Evolutionary conservation across 345 rosid genomes (phyloP).

Genomic region (Bruguiera parviflora): DNA sequence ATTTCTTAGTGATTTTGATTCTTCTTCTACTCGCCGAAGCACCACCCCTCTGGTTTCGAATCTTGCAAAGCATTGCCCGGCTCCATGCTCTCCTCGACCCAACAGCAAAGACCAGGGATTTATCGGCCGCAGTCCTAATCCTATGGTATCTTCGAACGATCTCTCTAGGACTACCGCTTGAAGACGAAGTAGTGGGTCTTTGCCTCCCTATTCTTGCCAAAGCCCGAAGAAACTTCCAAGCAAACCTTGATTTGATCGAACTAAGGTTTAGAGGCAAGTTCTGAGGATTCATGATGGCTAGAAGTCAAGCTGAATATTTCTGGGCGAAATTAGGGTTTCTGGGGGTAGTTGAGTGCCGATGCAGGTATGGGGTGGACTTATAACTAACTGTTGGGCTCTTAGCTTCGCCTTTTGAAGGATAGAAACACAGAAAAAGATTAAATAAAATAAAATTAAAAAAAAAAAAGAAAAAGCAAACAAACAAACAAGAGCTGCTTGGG

Average conservation of each 20-base stretch:
- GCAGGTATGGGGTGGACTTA: neutral
- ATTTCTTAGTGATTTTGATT: neutral
- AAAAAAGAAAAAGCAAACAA: neutral
- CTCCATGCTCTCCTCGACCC: slow-evolving; percentile 39
- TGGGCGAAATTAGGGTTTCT: neutral
- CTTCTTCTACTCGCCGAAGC: slow-evolving; percentile 7
- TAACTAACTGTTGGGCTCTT: too few species aligned
- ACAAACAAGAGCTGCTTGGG: slow-evolving; percentile 8
- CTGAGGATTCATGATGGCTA: neutral
- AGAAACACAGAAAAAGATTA: too few species aligned
- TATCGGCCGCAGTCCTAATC: slow-evolving; percentile 32
- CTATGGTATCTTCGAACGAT: slow-evolving; percentile 9
- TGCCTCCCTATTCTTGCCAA: slow-evolving; percentile 12
- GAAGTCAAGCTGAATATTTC: neutral
- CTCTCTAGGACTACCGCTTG: neutral
- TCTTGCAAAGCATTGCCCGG: slow-evolving; percentile 32
- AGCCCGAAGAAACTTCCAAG: slow-evolving; percentile 25
- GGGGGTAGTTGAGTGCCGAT: neutral
- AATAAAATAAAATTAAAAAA: too few species aligned
- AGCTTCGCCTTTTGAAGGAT: too few species aligned
- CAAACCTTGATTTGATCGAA: slow-evolving; percentile 20
- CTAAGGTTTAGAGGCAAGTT: neutral
- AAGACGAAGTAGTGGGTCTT: neutral
- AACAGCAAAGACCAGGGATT: slow-evolving; percentile 33
- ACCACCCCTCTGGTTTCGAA: neutral